A percentile compares a stretch with the other conserved stretches of the same genome.
Conservation (phyloP, 805 yeast genomes). For the Candida maltosa region DNA sequence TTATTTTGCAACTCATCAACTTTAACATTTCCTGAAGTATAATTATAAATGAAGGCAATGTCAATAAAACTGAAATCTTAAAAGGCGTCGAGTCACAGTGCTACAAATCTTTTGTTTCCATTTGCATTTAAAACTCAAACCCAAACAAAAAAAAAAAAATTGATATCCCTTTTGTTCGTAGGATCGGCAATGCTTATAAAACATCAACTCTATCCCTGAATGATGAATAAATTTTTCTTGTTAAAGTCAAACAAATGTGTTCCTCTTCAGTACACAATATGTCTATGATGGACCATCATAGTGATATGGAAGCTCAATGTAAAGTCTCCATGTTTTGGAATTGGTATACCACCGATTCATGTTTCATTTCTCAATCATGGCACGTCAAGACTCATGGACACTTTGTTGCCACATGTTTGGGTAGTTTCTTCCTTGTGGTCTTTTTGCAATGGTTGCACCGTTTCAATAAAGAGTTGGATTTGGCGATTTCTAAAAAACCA, state of each 20-base stretch:
- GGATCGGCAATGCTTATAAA: neutral
- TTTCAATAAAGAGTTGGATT: conserved; percentile 27
- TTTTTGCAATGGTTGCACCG: conserved; percentile 58
- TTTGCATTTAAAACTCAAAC: neutral
- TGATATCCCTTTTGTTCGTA: neutral
- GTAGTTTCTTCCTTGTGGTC: conserved; percentile 58
- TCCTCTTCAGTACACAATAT: no score
- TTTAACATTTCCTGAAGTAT: neutral
- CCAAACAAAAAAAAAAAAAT: neutral
- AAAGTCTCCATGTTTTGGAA: conserved; percentile 64
- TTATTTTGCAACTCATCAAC: neutral
- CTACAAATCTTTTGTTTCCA: neutral
- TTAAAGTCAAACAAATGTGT: no score
- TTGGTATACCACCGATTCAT: conserved; percentile 66
- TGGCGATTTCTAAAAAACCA: neutral
- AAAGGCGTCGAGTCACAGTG: no score
- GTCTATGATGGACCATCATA: neutral
- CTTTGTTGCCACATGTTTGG: conserved; percentile 74
- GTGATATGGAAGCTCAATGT: conserved; percentile 14
- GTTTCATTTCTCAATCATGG: conserved; percentile 65
- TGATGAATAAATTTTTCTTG: no score
- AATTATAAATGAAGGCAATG: neutral
- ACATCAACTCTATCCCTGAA: neutral
- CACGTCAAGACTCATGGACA: conserved; percentile 54
- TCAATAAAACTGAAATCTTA: no score